Percentiles rank a stretch among this genome's conserved stretches.
These are phyloP conservation scores for Petunia hybrid DNA, from an alignment of 305 asterid species.

Conservation along the genomic window DNA sequence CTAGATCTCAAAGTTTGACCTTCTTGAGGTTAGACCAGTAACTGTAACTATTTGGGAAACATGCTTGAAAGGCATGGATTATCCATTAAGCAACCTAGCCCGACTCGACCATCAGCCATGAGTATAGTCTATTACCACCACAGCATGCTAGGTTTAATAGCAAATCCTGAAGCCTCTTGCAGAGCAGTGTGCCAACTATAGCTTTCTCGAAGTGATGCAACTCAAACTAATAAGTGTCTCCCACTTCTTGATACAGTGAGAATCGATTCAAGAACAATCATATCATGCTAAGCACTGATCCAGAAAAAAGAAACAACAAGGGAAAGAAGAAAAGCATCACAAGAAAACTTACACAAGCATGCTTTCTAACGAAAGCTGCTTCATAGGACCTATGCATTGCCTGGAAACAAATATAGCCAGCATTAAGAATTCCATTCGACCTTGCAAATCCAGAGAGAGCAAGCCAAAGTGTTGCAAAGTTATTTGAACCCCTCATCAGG, in stretches of 20 bases:
- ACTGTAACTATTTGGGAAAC: neutral
- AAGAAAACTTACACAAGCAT: slow-evolving; percentile 59
- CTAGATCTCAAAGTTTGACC: neutral
- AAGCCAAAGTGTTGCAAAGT: slow-evolving; percentile 67
- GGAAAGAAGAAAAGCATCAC: neutral
- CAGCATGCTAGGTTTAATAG: slow-evolving; percentile 8
- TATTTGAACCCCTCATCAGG: slow-evolving; percentile 59
- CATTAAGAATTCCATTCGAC: slow-evolving; percentile 92
- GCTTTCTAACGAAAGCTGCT: slow-evolving; percentile 52
- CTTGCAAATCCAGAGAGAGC: slow-evolving; percentile 88
- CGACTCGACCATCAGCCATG: slow-evolving; percentile 1
- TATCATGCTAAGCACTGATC: neutral
- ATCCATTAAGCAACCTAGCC: neutral
- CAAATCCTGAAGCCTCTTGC: neutral
- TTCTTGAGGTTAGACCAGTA: neutral
- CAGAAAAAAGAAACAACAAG: neutral
- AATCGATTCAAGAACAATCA: neutral
- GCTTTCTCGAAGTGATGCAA: neutral
- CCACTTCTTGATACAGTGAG: slow-evolving; percentile 3
- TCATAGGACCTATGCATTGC: slow-evolving; percentile 65
- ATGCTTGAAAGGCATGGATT: neutral
- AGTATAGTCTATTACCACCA: neutral
- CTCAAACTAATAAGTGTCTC: neutral
- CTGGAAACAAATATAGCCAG: slow-evolving; percentile 77
- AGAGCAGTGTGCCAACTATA: slow-evolving; percentile 2